A percentile compares a stretch with the other conserved stretches of the same genome.
phyloP scores from a whole-genome alignment of 345 rosid genomes.

The Ailanthus altissimus region DNA sequence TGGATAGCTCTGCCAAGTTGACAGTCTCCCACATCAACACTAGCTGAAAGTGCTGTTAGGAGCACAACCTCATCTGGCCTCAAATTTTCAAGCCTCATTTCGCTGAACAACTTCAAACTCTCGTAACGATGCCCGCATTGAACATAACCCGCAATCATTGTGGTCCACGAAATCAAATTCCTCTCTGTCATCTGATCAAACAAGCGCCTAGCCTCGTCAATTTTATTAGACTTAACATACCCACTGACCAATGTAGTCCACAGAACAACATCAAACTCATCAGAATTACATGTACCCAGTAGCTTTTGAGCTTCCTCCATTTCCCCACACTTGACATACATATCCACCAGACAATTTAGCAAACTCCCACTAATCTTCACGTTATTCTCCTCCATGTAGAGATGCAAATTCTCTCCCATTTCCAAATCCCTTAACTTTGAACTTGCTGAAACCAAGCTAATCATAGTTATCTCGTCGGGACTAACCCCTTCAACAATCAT shows the following conservation, averaged over 20 bases:
- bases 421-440: conserved; percentile 5
- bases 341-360: conserved; percentile 5
- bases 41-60: conserved; percentile 21
- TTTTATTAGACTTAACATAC: neutral
- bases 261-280: neutral
- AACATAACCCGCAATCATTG: conserved; percentile 1
- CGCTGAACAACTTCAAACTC: conserved; percentile 9
- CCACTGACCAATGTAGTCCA: conserved; percentile 4
- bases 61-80: conserved; percentile 20
- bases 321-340: conserved; percentile 2
- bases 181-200: conserved; percentile 2
- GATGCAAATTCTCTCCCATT: neutral
- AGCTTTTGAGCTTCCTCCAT: conserved; percentile 5
- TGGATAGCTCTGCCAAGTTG: conserved; percentile 11
- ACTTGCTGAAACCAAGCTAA: conserved; percentile 3
- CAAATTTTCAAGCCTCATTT: conserved; percentile 14
- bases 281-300: neutral
- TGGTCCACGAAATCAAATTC: conserved; percentile 7
- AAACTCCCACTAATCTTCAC: neutral
- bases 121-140: neutral
- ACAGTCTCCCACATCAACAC: conserved; percentile 16
- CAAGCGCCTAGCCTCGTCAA: neutral
- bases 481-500: conserved; percentile 3
- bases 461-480: conserved; percentile 2
- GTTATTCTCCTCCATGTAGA: neutral